Evolutionary conservation across 169 alveolate species (phyloP).

Genomic region (Toxoplasma gondii): DNA sequence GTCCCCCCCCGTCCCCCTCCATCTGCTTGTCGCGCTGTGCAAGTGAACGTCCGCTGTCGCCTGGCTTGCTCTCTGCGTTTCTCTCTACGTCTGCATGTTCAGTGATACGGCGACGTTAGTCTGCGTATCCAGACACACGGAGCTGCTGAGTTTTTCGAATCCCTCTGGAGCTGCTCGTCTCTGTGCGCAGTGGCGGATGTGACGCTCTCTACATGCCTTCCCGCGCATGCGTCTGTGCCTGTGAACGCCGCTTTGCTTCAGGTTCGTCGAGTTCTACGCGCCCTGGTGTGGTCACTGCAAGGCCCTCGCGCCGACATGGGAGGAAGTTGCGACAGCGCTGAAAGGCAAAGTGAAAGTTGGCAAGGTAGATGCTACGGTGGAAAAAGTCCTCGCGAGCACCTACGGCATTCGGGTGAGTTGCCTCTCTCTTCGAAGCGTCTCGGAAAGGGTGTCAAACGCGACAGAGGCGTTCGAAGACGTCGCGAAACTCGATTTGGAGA

Average conservation of each 20-base stretch:
- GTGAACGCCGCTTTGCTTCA: not conserved
- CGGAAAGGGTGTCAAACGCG: too few species aligned
- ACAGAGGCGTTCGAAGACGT: too few species aligned
- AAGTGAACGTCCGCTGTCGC: not conserved
- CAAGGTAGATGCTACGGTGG: slow-evolving; percentile 88
- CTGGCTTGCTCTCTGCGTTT: not conserved
- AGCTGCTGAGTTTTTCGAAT: too few species aligned
- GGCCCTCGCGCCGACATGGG: slow-evolving; percentile 92
- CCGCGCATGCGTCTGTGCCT: not conserved
- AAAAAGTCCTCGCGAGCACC: slow-evolving; percentile 74
- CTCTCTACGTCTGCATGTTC: not conserved
- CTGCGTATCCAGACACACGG: too few species aligned
- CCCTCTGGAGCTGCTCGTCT: not conserved
- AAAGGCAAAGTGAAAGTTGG: slow-evolving; percentile 85
- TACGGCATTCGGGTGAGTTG: slow-evolving; percentile 57
- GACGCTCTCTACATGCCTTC: not conserved
- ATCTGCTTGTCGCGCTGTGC: not conserved
- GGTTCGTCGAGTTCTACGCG: slow-evolving; percentile 86
- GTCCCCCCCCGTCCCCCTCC: too few species aligned
- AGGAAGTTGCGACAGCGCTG: slow-evolving; percentile 66
- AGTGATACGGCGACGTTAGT: too few species aligned
- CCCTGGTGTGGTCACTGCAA: slow-evolving; percentile 96
- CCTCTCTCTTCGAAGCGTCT: not conserved
- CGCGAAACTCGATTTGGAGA: not conserved
- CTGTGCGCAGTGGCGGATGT: not conserved